These are phyloP conservation scores for Tripterygium wilfordii DNA, from an alignment of 177 flowering plant genomes.

Conservation along the genomic window DNA sequence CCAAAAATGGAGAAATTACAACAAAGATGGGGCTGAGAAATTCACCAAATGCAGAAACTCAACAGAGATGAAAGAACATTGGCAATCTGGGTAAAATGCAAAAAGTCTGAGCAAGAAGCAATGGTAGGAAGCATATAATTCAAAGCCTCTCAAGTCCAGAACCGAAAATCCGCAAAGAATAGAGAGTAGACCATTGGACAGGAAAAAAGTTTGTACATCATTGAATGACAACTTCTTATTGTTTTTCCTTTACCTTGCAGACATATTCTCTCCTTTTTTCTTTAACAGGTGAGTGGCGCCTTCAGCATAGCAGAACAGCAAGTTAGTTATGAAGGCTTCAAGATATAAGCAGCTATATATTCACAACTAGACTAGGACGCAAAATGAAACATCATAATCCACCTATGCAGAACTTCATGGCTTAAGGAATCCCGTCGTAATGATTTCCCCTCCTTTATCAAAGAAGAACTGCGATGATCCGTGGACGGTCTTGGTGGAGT, in stretches of 20 bases:
- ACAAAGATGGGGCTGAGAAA: too few relatives aligned
- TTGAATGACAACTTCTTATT: conserved; percentile 31
- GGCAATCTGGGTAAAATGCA: too few relatives aligned
- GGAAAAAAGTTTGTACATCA: conserved; percentile 18
- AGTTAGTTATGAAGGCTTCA: conserved; percentile 68
- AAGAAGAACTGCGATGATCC: conserved; percentile 62
- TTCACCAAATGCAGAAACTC: too few relatives aligned
- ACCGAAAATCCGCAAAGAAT: conserved; percentile 2
- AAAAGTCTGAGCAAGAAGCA: too few relatives aligned
- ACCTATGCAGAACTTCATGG: conserved; percentile 80
- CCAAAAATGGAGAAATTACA: too few relatives aligned
- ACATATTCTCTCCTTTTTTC: conserved; percentile 94
- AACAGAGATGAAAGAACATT: too few relatives aligned
- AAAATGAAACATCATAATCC: conserved; percentile 57
- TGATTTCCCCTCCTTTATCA: conserved; percentile 47
- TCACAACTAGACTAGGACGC: conserved; percentile 47
- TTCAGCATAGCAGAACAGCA: conserved; percentile 86
- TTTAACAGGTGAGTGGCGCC: conserved; percentile 90
- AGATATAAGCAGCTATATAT: conserved; percentile 47
- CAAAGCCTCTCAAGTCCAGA: too few relatives aligned
- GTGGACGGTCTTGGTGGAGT: conserved; percentile 60
- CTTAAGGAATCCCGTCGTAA: conserved; percentile 61
- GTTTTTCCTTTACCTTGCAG: conserved; percentile 87
- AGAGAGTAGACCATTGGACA: conserved; percentile 5
- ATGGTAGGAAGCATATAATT: too few relatives aligned